phyloP scores from a whole-genome alignment of 176 grass and related monocot species.

The Musa beccarii region DNA sequence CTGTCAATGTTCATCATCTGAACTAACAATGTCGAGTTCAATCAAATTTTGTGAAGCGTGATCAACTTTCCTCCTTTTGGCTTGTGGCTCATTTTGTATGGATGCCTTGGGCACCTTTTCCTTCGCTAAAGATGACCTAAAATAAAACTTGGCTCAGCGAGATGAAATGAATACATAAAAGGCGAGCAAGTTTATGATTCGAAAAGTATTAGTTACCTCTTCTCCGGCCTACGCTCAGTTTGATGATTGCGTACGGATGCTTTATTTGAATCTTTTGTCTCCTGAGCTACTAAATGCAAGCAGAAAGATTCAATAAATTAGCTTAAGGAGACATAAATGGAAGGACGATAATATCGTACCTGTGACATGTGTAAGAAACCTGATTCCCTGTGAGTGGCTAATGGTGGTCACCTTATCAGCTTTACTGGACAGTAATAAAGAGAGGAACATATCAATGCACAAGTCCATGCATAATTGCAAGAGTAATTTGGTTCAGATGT shows the following conservation, averaged over 20 bases:
- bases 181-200: too few relatives aligned
- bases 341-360: conserved; percentile 23
- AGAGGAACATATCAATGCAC: neutral
- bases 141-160: neutral
- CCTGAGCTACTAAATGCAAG: conserved; percentile 25
- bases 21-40: conserved; percentile 72
- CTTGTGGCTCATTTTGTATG: conserved; percentile 29
- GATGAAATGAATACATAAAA: neutral
- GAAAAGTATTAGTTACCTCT: conserved; percentile 21
- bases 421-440: conserved; percentile 36
- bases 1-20: conserved; percentile 50
- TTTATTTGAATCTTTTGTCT: conserved; percentile 25
- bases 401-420: conserved; percentile 81
- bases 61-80: conserved; percentile 41
- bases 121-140: conserved; percentile 16
- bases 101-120: conserved; percentile 24
- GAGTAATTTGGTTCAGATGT: neutral
- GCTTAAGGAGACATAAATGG: neutral
- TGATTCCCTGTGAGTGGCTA: conserved; percentile 80
- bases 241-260: conserved; percentile 20
- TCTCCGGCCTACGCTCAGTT: conserved; percentile 32
- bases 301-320: neutral
- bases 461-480: neutral
- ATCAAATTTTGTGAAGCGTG: conserved; percentile 40
- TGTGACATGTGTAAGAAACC: conserved; percentile 90